Evolutionary conservation across 2,329 filamentous ascomycete genomes (phyloP).

Genomic region (Sodiomyces alkalinus): DNA sequence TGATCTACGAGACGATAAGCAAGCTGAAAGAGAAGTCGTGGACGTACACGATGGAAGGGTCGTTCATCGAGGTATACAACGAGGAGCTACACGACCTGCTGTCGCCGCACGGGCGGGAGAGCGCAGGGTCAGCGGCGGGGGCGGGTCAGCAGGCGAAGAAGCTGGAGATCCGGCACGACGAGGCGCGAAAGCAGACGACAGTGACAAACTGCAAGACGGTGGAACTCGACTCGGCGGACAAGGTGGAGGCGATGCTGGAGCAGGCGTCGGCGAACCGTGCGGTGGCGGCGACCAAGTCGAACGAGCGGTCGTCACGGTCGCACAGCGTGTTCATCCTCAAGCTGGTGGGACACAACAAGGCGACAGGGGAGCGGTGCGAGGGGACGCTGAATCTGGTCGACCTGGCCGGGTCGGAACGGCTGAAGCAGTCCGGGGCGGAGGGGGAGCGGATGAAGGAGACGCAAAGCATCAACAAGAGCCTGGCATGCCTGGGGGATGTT

Average conservation of each 20-base stretch:
- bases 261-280: constrained; percentile 76
- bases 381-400: constrained; percentile 93
- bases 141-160: constrained; percentile 69
- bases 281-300: constrained; percentile 93
- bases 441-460: constrained; percentile 86
- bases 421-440: constrained; percentile 75
- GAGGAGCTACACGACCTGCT: constrained; percentile 90
- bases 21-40: constrained; percentile 81
- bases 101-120: constrained; percentile 37
- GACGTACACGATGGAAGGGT: constrained; percentile 87
- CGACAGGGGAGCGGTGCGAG: constrained; percentile 73
- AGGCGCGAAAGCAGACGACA: constrained; percentile 63
- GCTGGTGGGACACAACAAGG: constrained; percentile 49
- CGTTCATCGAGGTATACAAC: constrained; percentile 96
- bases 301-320: constrained; percentile 84
- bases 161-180: constrained; percentile 80
- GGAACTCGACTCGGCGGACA: constrained; percentile 59
- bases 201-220: constrained; percentile 71
- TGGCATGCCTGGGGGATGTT: constrained; percentile 86
- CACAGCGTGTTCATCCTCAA: constrained; percentile 96
- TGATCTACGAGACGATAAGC: constrained; percentile 83
- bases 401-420: constrained; percentile 78
- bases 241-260: constrained; percentile 65
- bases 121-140: too few species aligned
- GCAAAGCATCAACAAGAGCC: constrained; percentile 90